These are phyloP conservation scores for Moringa oleifera DNA, from an alignment of 345 rosid genomes.

Conservation along the genomic window DNA sequence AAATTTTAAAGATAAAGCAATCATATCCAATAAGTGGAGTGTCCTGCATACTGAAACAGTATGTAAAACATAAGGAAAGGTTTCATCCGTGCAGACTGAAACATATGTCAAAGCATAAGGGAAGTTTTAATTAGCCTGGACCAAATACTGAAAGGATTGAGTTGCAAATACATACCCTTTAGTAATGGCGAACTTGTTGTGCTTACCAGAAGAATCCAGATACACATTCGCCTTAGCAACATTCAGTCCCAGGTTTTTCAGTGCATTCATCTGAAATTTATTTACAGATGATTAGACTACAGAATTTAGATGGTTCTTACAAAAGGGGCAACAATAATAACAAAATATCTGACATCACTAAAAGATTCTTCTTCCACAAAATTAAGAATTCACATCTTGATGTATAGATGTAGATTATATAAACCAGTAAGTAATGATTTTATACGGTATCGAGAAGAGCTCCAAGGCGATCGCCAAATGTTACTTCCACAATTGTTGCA, in stretches of 20 bases:
- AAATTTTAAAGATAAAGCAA: too few species aligned
- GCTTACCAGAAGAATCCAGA: constrained; percentile 94
- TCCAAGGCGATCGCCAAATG: constrained; percentile 98
- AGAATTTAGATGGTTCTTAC: neutral
- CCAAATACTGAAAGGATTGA: neutral
- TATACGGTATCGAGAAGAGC: constrained; percentile 90
- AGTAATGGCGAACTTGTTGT: constrained; percentile 81
- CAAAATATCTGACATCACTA: neutral
- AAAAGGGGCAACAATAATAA: too few species aligned
- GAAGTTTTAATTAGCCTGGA: constrained; percentile 1
- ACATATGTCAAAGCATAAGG: too few species aligned
- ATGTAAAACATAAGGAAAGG: too few species aligned
- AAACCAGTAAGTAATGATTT: neutral
- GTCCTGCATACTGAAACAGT: too few species aligned
- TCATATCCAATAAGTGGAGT: too few species aligned
- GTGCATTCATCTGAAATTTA: constrained; percentile 71
- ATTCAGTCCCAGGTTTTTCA: constrained; percentile 88
- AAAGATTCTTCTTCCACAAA: constrained; percentile 1
- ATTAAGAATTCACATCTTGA: neutral
- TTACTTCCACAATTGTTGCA: constrained; percentile 80
- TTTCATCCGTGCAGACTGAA: too few species aligned
- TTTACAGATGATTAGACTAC: constrained; percentile 8
- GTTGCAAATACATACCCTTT: constrained; percentile 48
- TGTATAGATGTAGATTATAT: neutral
- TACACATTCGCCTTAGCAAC: constrained; percentile 88